Evolutionary conservation across 2,329 filamentous ascomycete genomes (phyloP).

Genomic region (Akanthomyces muscarius): DNA sequence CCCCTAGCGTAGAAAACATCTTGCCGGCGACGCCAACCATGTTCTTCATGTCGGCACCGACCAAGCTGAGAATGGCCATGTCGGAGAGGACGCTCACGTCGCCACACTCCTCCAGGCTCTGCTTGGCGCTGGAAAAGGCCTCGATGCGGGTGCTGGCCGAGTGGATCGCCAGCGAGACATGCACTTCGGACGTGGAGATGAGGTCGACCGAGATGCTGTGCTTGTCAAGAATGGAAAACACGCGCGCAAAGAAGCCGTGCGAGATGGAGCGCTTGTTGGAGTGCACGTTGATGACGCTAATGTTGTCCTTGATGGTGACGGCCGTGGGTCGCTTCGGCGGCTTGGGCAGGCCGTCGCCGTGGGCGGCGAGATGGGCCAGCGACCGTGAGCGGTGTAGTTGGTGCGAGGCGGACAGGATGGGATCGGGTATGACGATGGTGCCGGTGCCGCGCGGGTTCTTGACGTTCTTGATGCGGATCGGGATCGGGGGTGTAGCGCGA

Average conservation of each 20-base stretch:
- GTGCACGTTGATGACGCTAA: conserved; percentile 96
- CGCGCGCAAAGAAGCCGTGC: conserved; percentile 90
- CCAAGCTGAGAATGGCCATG: conserved; percentile 94
- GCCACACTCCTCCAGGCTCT: conserved; percentile 74
- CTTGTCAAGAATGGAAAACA: conserved; percentile 86
- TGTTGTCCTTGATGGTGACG: conserved; percentile 96
- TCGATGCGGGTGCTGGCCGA: conserved; percentile 63
- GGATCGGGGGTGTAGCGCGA: conserved; percentile 72
- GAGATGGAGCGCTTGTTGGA: conserved; percentile 95
- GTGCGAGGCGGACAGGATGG: conserved; percentile 49
- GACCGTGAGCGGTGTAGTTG: conserved; percentile 51
- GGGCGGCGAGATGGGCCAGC: conserved; percentile 7
- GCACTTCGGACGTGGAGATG: conserved; percentile 93
- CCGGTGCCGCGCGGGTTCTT: conserved; percentile 77
- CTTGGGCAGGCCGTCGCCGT: conserved; percentile 38
- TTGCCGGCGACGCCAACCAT: conserved; percentile 90
- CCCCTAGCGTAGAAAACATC: conserved; percentile 92
- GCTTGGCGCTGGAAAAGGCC: conserved; percentile 62
- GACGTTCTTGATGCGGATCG: conserved; percentile 87
- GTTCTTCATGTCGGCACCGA: conserved; percentile 95
- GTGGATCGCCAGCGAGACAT: conserved; percentile 95
- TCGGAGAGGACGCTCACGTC: conserved; percentile 85
- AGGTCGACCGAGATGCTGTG: conserved; percentile 89
- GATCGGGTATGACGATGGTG: conserved; percentile 79
- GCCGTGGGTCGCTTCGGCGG: conserved; percentile 75